Percentiles rank a stretch among this genome's conserved stretches.
These are phyloP conservation scores for Picochlorum sp. DNA, from an alignment of 139 green algal genomes.

Conservation along the genomic window DNA sequence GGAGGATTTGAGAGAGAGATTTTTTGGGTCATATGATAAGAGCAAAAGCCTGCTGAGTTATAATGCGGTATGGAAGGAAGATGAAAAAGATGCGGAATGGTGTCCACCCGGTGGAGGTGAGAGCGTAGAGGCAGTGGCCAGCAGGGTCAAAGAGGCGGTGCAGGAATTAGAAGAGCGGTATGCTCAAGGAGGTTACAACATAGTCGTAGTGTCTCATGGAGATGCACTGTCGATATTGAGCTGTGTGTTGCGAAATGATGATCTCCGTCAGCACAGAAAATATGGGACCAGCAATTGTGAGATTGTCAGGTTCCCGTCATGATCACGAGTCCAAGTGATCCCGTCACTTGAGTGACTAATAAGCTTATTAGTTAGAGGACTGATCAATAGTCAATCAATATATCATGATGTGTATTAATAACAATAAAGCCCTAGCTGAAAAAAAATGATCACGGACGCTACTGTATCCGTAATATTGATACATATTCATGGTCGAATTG, in stretches of 20 bases:
- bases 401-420: no score
- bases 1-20: conserved; percentile 30
- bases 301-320: conserved; percentile 17
- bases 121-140: conserved; percentile 38
- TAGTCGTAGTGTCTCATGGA: conserved; percentile 48
- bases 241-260: conserved; percentile 9
- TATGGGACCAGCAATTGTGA: conserved; percentile 39
- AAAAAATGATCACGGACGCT: no score
- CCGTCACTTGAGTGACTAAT: no score
- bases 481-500: no score
- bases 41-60: conserved; percentile 24
- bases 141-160: conserved; percentile 19
- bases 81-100: conserved; percentile 10
- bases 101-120: conserved; percentile 27
- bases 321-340: no score
- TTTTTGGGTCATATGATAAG: conserved; percentile 38
- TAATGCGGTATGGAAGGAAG: conserved; percentile 28
- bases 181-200: conserved; percentile 1
- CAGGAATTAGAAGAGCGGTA: conserved; percentile 22
- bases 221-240: conserved; percentile 49
- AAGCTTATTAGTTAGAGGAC: no score
- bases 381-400: no score
- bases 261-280: conserved; percentile 26
- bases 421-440: no score
- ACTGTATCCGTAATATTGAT: no score